A percentile compares a stretch with the other conserved stretches of the same genome.
Conservation (phyloP, 768 basidiomycete species). For the Boletus vinaceobasis region DNA sequence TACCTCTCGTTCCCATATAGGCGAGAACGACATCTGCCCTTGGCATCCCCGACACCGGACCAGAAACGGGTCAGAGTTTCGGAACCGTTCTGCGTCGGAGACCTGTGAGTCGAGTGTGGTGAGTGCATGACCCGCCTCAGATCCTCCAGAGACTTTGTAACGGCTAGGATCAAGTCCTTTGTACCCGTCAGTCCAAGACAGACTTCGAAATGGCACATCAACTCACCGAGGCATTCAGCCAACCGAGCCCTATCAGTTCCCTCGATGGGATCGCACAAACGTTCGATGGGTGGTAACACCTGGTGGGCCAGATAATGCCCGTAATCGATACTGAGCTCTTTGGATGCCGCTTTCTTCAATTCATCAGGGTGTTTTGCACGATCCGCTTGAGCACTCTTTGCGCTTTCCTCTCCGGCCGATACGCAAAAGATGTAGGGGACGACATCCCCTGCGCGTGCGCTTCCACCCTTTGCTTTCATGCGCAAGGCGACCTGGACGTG, state of each 20-base stretch:
- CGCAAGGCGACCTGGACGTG: slow-evolving; percentile 95
- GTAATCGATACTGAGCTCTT: slow-evolving; percentile 75
- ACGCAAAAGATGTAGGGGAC: slow-evolving; percentile 95
- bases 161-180: slow-evolving; percentile 60
- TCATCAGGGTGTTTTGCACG: slow-evolving; percentile 94
- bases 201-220: neutral
- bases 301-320: slow-evolving; percentile 91
- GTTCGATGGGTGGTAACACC: slow-evolving; percentile 90
- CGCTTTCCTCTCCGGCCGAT: slow-evolving; percentile 63
- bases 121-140: slow-evolving; percentile 61
- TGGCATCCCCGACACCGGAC: slow-evolving; percentile 79
- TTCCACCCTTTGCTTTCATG: slow-evolving; percentile 80
- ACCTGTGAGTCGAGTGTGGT: slow-evolving; percentile 84
- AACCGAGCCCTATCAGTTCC: slow-evolving; percentile 89
- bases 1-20: slow-evolving; percentile 60
- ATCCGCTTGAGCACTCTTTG: slow-evolving; percentile 82
- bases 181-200: neutral
- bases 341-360: slow-evolving; percentile 58
- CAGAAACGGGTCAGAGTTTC: slow-evolving; percentile 64
- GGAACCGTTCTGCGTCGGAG: slow-evolving; percentile 85
- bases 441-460: slow-evolving; percentile 85
- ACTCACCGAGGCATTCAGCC: slow-evolving; percentile 90
- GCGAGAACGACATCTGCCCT: slow-evolving; percentile 52
- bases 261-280: slow-evolving; percentile 94
- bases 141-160: slow-evolving; percentile 42